Base-by-base conservation (phyloP, 768 basidiomycete species). In the Mycena alexandri region DNA sequence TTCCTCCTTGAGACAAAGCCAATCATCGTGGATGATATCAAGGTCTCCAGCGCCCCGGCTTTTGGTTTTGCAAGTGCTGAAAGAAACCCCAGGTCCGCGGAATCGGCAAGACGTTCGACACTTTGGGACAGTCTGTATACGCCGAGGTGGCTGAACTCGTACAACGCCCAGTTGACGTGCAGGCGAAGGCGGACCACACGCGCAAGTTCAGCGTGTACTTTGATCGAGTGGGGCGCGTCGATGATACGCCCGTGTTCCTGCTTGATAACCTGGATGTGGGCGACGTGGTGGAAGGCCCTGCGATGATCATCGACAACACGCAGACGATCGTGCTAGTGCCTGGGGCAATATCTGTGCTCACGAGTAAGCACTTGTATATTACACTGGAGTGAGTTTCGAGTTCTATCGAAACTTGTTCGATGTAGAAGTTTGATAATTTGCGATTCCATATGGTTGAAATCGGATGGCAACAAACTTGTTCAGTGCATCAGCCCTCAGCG, bases 231-330 rank as follows among this genome's bases (percentile, higher is more conserved):
- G 93, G 95, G 5, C 84, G 96, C 22, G 86, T 94, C 42, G 79
- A 87, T 43, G 85, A 93, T 67, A 93, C 93, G 0, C 96, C 95
- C 0, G 91, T 98, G 25, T 97, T 85, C 77, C 74, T 90, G 72
- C 80, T 98, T 67, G 87, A 87, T 47, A 79, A 81, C 16, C 78
- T 98, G 63, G 81, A 80, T 0, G 80, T 89, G 14, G 96, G 95
- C 4, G 91, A 95, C 63, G 81, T 83, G 44, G 81, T 97, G 29
- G 79, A 86, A 48, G 97, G 96, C 10, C 96, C 97, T 11, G 94
- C 95, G 41, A 91, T 98, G 87, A 91, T 99, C 67, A 93, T 98
- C 73, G 96, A 99, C 78, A 84, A 94, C 71, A 98, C 96, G 22
- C 97, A 98, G 82, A 98, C 96, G 24, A 94, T 98, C 67, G 92